phyloP scores from a whole-genome alignment of 2,329 filamentous ascomycete genomes.

The Aspergillus clavatus region DNA sequence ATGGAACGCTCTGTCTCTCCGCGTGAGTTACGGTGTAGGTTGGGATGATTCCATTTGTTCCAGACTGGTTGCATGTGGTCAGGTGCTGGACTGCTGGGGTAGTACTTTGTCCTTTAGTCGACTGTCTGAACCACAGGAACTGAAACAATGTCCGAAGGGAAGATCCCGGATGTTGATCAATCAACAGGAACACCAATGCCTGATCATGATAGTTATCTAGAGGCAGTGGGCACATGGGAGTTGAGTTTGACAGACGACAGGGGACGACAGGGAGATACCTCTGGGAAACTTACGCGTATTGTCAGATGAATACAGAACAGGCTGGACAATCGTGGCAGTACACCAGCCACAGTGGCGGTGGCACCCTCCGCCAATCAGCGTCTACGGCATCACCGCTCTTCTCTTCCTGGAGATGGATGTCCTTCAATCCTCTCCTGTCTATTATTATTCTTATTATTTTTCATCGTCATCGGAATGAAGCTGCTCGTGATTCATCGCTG shows the following conservation, averaged over 20 bases:
- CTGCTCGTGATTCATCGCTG: no score
- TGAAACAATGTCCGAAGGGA: no score
- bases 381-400: conserved; percentile 27
- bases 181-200: no score
- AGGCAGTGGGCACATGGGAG: no score
- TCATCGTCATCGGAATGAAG: not conserved
- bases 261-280: not conserved
- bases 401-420: no score
- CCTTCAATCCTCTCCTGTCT: no score
- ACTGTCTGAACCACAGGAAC: no score
- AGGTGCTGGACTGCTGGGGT: not conserved
- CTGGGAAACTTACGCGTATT: not conserved
- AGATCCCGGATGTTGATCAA: no score
- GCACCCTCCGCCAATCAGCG: conserved; percentile 21
- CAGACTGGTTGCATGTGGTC: not conserved
- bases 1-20: not conserved
- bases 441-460: not conserved
- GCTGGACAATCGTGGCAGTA: not conserved
- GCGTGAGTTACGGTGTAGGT: not conserved
- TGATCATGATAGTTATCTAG: no score
- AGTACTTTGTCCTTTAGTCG: not conserved
- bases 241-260: no score
- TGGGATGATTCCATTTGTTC: not conserved
- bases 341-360: conserved; percentile 34
- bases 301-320: not conserved